phyloP scores from a whole-genome alignment of 345 rosid species.

The Rhodomyrtus tomentosa region DNA sequence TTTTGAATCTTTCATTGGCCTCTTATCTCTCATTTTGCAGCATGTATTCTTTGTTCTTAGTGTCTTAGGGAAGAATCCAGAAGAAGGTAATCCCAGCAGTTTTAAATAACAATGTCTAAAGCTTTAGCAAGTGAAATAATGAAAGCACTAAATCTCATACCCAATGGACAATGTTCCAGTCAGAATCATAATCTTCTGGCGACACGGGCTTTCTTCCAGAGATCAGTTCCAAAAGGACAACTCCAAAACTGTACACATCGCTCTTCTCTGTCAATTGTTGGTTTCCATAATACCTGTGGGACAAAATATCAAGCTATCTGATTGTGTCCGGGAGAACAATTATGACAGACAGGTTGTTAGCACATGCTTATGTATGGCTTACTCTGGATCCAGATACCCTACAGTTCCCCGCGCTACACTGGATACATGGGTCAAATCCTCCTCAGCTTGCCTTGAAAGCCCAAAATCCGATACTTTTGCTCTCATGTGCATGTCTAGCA shows the following conservation, averaged over 20 bases:
- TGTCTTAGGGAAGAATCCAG: not conserved
- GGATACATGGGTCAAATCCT: conserved; percentile 81
- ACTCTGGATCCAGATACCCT: conserved; percentile 98
- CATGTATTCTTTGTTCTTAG: not conserved
- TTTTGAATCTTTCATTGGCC: not conserved
- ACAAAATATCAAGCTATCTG: not conserved
- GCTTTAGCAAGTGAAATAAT: not conserved
- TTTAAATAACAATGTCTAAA: not conserved
- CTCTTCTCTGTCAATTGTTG: conserved; percentile 94
- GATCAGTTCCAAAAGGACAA: conserved; percentile 84
- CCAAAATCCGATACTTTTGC: conserved; percentile 98
- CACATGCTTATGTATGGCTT: conserved; percentile 11
- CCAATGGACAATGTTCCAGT: conserved; percentile 89
- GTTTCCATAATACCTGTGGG: conserved; percentile 71
- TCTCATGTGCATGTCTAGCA: conserved; percentile 83
- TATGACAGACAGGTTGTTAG: not conserved
- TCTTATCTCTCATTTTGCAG: not conserved
- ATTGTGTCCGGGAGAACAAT: not conserved
- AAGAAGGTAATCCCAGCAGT: not conserved
- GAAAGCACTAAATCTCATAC: conserved; percentile 18
- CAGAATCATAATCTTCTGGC: conserved; percentile 72
- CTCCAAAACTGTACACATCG: conserved; percentile 96
- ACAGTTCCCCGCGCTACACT: conserved; percentile 92
- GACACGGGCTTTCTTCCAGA: conserved; percentile 91
- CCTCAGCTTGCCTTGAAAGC: conserved; percentile 91